A percentile compares a stretch with the other conserved stretches of the same genome.
phyloP scores from a whole-genome alignment of 2,329 filamentous ascomycete genomes.

The Sclerotinia trifoliorum region DNA sequence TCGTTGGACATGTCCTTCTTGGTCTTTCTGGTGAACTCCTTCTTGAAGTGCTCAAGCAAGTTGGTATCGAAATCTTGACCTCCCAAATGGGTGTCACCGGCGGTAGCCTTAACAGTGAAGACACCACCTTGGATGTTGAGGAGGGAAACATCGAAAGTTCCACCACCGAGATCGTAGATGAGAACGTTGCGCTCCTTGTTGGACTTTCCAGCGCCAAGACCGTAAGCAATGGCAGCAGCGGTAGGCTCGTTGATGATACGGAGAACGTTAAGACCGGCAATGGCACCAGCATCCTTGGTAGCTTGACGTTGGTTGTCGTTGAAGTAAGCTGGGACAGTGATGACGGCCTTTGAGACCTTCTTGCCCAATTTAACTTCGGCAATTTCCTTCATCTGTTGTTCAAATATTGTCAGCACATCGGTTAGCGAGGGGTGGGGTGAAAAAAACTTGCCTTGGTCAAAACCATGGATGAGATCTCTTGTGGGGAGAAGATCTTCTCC shows the following conservation, averaged over 20 bases:
- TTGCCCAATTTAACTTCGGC: slow-evolving; percentile 97
- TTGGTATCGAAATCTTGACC: slow-evolving; percentile 96
- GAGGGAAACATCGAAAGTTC: slow-evolving; percentile 99
- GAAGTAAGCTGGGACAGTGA: slow-evolving; percentile 99
- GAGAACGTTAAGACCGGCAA: slow-evolving; percentile 95
- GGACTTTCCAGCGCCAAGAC: slow-evolving; percentile 90
- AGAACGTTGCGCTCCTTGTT: slow-evolving; percentile 98
- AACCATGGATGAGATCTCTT: slow-evolving; percentile 99
- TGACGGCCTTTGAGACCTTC: slow-evolving; percentile 98
- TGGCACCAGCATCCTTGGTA: slow-evolving; percentile 98
- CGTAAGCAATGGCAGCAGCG: slow-evolving; percentile 96
- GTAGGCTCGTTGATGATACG: slow-evolving; percentile 99
- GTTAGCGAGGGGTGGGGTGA: slow-evolving; percentile 2
- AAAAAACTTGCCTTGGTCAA: slow-evolving; percentile 75
- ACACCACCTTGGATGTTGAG: slow-evolving; percentile 99
- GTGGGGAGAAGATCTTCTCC: slow-evolving; percentile 93
- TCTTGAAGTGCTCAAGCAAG: slow-evolving; percentile 94
- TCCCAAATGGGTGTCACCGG: slow-evolving; percentile 95
- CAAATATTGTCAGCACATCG: slow-evolving; percentile 5
- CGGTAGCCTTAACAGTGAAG: slow-evolving; percentile 98
- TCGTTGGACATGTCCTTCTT: slow-evolving; percentile 79
- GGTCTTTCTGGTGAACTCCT: slow-evolving; percentile 82
- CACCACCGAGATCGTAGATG: slow-evolving; percentile 99
- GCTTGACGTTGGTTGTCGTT: slow-evolving; percentile 99
- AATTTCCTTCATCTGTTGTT: slow-evolving; percentile 94